Percentiles rank a stretch among this genome's conserved stretches.
These are phyloP conservation scores for Flaveria floridana DNA, from an alignment of 140 eudicot species.

Conservation along the genomic window DNA sequence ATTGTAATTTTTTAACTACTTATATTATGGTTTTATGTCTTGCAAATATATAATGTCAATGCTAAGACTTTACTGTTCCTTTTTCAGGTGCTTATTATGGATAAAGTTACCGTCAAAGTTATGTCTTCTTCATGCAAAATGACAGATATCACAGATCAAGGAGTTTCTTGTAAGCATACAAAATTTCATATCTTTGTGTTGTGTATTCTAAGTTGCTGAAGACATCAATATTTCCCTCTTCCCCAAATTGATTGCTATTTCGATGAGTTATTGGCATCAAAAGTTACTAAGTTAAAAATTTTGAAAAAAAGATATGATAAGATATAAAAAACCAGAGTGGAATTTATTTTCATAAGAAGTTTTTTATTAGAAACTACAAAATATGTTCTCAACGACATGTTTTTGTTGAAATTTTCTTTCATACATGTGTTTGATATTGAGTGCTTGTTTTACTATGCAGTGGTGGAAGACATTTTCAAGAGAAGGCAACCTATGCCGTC, in stretches of 20 bases:
- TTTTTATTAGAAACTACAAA: neutral
- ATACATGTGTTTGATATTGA: neutral
- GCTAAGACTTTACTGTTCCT: constrained; percentile 13
- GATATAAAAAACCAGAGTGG: neutral
- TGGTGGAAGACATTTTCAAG: constrained; percentile 97
- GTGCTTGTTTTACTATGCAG: constrained; percentile 45
- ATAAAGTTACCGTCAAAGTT: constrained; percentile 88
- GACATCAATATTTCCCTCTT: constrained; percentile 1
- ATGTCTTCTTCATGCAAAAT: constrained; percentile 92
- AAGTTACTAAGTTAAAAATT: neutral
- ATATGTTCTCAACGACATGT: neutral
- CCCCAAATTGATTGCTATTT: constrained; percentile 14
- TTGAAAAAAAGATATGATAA: neutral
- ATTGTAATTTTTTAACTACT: constrained; percentile 16
- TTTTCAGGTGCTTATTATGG: constrained; percentile 90
- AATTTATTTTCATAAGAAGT: neutral
- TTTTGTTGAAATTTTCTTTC: neutral
- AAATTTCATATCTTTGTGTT: constrained; percentile 13
- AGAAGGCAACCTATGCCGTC: constrained; percentile 97
- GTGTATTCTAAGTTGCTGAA: constrained; percentile 3
- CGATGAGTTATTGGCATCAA: neutral
- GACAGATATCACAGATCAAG: constrained; percentile 97
- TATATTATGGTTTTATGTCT: neutral
- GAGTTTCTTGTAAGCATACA: constrained; percentile 79
- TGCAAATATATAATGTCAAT: constrained; percentile 16